Percentiles rank a stretch among this genome's conserved stretches.
Conservation (phyloP, 441 rosid genomes). For the Gossypium gossypioides region DNA sequence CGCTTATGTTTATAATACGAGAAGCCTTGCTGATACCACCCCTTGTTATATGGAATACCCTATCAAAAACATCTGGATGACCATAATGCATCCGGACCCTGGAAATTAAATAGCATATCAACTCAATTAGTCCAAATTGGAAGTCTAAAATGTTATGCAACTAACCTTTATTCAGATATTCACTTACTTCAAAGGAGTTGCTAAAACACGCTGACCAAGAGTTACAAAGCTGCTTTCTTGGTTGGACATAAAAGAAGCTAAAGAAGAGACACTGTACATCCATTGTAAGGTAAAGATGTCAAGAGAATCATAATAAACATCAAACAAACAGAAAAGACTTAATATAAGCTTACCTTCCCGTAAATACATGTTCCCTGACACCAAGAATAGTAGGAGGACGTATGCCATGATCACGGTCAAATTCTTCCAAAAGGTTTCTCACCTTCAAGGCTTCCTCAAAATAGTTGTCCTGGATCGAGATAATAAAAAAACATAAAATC, state of each 20-base stretch:
- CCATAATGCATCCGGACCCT: slow-evolving; percentile 99
- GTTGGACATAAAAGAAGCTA: slow-evolving; percentile 91
- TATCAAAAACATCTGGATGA: slow-evolving; percentile 96
- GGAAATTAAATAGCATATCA: slow-evolving; percentile 17
- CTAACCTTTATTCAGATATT: slow-evolving; percentile 4
- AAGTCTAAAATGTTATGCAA: slow-evolving; percentile 9
- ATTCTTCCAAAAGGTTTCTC: slow-evolving; percentile 96
- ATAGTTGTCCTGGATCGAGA: slow-evolving; percentile 64
- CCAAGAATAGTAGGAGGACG: slow-evolving; percentile 93
- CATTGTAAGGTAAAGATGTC: slow-evolving; percentile 1
- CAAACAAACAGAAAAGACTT: slow-evolving; percentile 2
- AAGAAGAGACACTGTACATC: slow-evolving; percentile 84
- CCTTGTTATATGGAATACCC: slow-evolving; percentile 91
- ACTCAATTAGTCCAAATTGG: slow-evolving; percentile 7
- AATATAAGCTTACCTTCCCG: slow-evolving; percentile 63
- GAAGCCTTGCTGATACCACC: slow-evolving; percentile 99
- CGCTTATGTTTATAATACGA: slow-evolving; percentile 95
- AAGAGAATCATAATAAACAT: not conserved
- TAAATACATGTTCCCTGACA: slow-evolving; percentile 93
- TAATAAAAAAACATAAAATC: not conserved
- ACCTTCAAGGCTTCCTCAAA: slow-evolving; percentile 97
- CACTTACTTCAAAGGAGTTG: slow-evolving; percentile 88
- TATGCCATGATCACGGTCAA: slow-evolving; percentile 71
- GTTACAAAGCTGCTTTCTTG: slow-evolving; percentile 97
- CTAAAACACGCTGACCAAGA: slow-evolving; percentile 90